phyloP scores from a whole-genome alignment of 2,329 filamentous ascomycete species.

The Lasiodiplodia sp. region DNA sequence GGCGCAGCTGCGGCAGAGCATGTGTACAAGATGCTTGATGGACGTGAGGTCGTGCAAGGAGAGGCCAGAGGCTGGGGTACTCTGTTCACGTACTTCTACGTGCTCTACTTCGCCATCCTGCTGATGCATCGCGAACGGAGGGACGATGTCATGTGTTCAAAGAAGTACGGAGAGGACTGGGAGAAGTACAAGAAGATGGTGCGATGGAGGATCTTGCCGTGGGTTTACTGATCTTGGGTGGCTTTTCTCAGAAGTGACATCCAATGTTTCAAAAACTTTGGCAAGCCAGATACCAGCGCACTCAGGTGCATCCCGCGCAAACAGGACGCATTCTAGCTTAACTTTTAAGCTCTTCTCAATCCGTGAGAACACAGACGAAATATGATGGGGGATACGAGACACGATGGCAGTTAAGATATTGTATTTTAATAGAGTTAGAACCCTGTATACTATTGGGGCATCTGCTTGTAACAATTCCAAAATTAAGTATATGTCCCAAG shows the following conservation, averaged over 20 bases:
- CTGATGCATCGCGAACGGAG: conserved; percentile 85
- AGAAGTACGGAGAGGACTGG: conserved; percentile 94
- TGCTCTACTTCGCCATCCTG: conserved; percentile 87
- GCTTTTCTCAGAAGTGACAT: no score
- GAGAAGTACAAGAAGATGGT: conserved; percentile 85
- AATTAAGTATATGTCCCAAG: no score
- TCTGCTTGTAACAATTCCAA: no score
- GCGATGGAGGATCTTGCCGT: conserved; percentile 81
- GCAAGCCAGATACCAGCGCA: background rate
- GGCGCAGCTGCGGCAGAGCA: background rate
- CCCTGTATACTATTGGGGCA: no score
- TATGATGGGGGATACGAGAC: no score
- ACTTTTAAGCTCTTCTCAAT: no score
- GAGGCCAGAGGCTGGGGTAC: conserved; percentile 83
- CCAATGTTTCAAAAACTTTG: background rate
- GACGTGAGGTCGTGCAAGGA: conserved; percentile 61
- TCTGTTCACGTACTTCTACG: conserved; percentile 91
- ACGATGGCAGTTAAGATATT: no score
- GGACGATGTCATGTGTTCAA: conserved; percentile 88
- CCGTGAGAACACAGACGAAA: no score
- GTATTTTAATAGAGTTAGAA: no score
- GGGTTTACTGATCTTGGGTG: conserved; percentile 69
- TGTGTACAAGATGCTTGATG: conserved; percentile 39
- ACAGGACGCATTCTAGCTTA: no score
- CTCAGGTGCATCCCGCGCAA: no score